Percentiles rank a stretch among this genome's conserved stretches.
These are phyloP conservation scores for Mycena rosella DNA, from an alignment of 768 basidiomycete species.

Conservation along the genomic window DNA sequence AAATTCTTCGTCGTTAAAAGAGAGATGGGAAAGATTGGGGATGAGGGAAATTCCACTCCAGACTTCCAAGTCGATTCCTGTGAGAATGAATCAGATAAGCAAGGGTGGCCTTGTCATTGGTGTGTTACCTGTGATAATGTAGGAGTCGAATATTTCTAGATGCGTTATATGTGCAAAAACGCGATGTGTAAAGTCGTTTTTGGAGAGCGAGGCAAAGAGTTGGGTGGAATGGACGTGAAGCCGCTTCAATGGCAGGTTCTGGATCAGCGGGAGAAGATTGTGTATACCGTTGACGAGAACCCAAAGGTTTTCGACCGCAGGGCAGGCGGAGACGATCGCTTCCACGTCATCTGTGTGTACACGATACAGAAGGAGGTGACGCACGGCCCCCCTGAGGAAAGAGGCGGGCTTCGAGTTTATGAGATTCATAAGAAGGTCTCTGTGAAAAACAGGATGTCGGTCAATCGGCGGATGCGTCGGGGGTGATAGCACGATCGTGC, in stretches of 20 bases:
- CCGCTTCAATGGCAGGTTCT: neutral
- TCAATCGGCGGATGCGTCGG: no score
- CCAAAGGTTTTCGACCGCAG: neutral
- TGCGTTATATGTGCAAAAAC: neutral
- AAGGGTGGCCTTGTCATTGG: no score
- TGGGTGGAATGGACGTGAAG: neutral
- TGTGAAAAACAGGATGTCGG: no score
- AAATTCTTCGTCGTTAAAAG: neutral
- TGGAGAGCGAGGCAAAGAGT: neutral
- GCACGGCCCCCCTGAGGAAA: no score
- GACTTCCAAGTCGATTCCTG: neutral
- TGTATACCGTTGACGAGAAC: neutral
- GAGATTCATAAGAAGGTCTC: no score
- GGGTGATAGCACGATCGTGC: no score
- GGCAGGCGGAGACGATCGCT: neutral
- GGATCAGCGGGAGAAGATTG: neutral
- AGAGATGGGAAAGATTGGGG: neutral
- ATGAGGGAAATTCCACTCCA: neutral
- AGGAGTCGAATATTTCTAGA: neutral
- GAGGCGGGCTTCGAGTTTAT: no score
- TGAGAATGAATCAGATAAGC: no score
- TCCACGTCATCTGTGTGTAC: no score
- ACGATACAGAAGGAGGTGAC: no score
- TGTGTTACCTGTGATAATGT: no score
- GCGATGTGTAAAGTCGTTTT: neutral